Conservation (phyloP, 2,329 filamentous ascomycete species). For the Ceratocystis variospora region DNA sequence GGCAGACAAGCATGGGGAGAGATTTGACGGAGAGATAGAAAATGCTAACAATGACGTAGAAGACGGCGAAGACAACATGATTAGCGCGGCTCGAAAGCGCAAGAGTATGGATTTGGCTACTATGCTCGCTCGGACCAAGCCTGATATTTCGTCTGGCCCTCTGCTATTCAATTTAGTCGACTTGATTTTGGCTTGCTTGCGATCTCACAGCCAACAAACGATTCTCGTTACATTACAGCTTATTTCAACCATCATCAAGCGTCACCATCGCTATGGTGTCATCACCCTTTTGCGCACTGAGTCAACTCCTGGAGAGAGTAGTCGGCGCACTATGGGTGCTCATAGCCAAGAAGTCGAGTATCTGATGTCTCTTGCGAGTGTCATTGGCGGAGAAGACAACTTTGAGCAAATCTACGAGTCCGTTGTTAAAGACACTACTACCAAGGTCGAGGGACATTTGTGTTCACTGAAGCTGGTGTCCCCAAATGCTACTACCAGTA, state of each 20-base stretch:
- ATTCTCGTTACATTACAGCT: constrained; percentile 80
- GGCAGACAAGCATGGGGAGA: neutral
- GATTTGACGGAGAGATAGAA: neutral
- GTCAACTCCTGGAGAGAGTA: constrained; percentile 35
- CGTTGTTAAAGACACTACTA: constrained; percentile 57
- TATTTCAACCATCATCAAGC: constrained; percentile 69
- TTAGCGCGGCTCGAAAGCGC: constrained; percentile 60
- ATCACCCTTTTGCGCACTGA: constrained; percentile 60
- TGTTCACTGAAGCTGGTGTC: constrained; percentile 58
- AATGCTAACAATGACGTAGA: neutral
- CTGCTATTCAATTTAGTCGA: constrained; percentile 88
- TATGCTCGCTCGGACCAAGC: constrained; percentile 57
- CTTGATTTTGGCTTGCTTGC: constrained; percentile 70
- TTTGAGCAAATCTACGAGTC: constrained; percentile 60
- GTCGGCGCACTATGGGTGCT: constrained; percentile 55
- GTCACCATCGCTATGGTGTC: constrained; percentile 77
- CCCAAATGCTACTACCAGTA: constrained; percentile 43
- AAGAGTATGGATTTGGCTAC: constrained; percentile 81
- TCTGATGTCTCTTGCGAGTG: constrained; percentile 53
- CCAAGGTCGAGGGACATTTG: constrained; percentile 55
- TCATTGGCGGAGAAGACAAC: constrained; percentile 53
- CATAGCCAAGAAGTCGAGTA: constrained; percentile 63
- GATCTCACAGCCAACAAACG: constrained; percentile 75
- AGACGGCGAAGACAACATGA: constrained; percentile 30
- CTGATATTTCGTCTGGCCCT: constrained; percentile 47